A percentile compares a stretch with the other conserved stretches of the same genome.
phyloP scores from a whole-genome alignment of 805 yeast species.

The Zygotorulaspora florentina region DNA sequence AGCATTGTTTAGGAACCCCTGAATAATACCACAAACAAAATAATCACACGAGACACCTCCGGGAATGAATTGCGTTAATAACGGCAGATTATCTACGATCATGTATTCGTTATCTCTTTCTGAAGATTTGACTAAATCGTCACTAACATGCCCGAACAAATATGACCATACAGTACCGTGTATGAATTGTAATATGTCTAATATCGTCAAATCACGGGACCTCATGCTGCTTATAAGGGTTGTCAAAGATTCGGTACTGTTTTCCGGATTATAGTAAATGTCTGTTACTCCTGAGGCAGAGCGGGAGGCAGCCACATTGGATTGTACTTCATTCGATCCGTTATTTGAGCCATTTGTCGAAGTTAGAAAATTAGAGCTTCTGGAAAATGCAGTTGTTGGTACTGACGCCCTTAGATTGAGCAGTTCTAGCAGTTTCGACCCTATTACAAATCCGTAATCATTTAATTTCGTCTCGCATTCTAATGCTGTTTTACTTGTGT shows the following conservation, averaged over 20 bases:
- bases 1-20: slow-evolving; percentile 70
- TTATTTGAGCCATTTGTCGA: slow-evolving; percentile 1
- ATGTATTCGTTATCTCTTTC: slow-evolving; percentile 64
- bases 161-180: slow-evolving; percentile 71
- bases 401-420: slow-evolving; percentile 32
- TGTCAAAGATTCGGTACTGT: slow-evolving; percentile 20
- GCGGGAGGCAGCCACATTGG: slow-evolving; percentile 2
- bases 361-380: slow-evolving; percentile 17
- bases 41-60: slow-evolving; percentile 79
- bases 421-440: slow-evolving; percentile 65
- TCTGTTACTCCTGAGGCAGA: slow-evolving; percentile 5
- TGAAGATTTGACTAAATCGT: slow-evolving; percentile 70
- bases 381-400: slow-evolving; percentile 18
- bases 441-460: slow-evolving; percentile 73
- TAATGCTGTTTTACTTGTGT: slow-evolving; percentile 55
- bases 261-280: slow-evolving; percentile 7
- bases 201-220: slow-evolving; percentile 55
- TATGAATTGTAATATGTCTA: slow-evolving; percentile 68
- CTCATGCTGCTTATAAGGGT: slow-evolving; percentile 26
- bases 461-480: slow-evolving; percentile 61
- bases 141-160: slow-evolving; percentile 71
- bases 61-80: slow-evolving; percentile 61
- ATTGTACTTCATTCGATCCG: slow-evolving; percentile 2
- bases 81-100: slow-evolving; percentile 75
- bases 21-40: slow-evolving; percentile 80